A percentile compares a stretch with the other conserved stretches of the same genome.
Conservation (phyloP, 805 yeast genomes). For the Diddensiella santjacobensis region DNA sequence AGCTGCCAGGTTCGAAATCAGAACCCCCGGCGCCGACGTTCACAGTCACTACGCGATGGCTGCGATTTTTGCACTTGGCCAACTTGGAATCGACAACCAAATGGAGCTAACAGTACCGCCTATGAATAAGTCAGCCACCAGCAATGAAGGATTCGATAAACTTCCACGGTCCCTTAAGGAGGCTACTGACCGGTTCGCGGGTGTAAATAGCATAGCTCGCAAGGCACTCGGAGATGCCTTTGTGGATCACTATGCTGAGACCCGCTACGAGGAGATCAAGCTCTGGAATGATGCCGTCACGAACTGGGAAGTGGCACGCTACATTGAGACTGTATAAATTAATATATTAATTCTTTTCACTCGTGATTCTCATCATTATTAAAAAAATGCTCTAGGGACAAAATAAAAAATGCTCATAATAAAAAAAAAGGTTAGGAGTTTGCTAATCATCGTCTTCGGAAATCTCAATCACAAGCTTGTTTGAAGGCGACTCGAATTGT, state of each 20-base stretch:
- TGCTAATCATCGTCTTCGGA: conserved; percentile 2
- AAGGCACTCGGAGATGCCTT: conserved; percentile 38
- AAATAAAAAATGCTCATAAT: not conserved
- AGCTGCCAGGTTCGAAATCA: conserved; percentile 33
- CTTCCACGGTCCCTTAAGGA: conserved; percentile 28
- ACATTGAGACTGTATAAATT: conserved; percentile 30
- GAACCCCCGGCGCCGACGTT: conserved; percentile 38
- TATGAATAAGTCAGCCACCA: conserved; percentile 25
- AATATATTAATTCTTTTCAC: not conserved
- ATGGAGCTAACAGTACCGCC: conserved; percentile 28
- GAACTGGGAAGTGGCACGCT: conserved; percentile 34
- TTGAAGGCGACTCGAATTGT: not conserved
- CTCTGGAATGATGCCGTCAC: conserved; percentile 34
- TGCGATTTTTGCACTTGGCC: conserved; percentile 33
- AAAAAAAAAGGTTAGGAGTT: not conserved
- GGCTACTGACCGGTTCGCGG: conserved; percentile 29
- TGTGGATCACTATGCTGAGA: conserved; percentile 34
- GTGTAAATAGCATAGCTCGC: conserved; percentile 28
- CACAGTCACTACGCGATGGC: conserved; percentile 35
- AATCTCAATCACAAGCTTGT: conserved; percentile 2
- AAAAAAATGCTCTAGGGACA: not conserved
- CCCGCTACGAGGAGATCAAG: conserved; percentile 30
- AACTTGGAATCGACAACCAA: conserved; percentile 30
- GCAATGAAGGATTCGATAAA: conserved; percentile 21
- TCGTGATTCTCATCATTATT: not conserved